These are phyloP conservation scores for Rhizopogon sp. DNA, from an alignment of 768 basidiomycete genomes.

Conservation along the genomic window DNA sequence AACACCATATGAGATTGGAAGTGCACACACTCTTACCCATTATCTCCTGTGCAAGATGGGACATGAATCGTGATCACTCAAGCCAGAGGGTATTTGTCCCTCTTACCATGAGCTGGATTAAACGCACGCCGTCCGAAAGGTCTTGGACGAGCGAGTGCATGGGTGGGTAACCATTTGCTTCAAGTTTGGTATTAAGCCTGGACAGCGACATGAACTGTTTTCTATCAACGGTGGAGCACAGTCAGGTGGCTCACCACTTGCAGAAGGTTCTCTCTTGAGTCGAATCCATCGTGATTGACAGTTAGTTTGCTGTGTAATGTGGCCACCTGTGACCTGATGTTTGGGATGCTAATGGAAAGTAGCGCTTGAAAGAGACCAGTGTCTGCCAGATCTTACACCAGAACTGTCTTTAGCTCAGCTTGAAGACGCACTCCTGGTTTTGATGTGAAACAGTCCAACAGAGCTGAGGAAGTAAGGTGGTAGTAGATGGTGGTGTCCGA, in stretches of 20 bases:
- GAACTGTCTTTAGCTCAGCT: background rate
- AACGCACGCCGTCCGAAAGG: constrained; percentile 89
- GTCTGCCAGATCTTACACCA: background rate
- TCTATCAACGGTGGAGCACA: background rate
- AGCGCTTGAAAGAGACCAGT: background rate
- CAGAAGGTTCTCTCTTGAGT: constrained; percentile 81
- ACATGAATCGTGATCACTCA: constrained; percentile 4
- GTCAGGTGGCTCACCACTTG: constrained; percentile 62
- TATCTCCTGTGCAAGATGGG: constrained; percentile 65
- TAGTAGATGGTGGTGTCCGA: background rate
- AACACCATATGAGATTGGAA: background rate
- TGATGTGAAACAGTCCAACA: too few species aligned
- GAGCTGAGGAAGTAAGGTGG: background rate
- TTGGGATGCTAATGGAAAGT: background rate
- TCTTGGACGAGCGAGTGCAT: constrained; percentile 89
- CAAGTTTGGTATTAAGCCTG: constrained; percentile 96
- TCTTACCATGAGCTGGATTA: constrained; percentile 90
- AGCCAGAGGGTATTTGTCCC: background rate
- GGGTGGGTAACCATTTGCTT: constrained; percentile 75
- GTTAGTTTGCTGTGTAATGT: background rate
- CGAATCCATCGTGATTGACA: constrained; percentile 22
- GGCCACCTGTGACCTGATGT: background rate
- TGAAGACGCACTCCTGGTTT: background rate
- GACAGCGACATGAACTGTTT: background rate
- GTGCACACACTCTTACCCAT: constrained; percentile 58